Evolutionary conservation across 805 yeast species (phyloP), one percentile per base, ranked within the genome.

Genomic region (Myxozyma geophila): DNA sequence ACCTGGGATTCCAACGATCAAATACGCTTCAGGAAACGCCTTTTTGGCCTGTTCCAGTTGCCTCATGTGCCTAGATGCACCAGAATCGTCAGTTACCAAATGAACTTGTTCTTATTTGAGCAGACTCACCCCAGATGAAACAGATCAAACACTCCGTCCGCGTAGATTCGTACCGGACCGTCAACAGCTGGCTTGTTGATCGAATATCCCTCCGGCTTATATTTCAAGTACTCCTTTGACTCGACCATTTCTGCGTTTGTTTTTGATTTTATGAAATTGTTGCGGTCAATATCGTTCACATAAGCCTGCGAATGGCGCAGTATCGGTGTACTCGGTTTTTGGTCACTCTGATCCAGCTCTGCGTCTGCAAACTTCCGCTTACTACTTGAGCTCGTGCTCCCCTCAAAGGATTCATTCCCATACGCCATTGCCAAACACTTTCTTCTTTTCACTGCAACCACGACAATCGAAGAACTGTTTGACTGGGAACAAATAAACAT

Each of bases 21-120:
- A 81, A 61, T 85, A 82, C 39, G 89, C 96, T 71, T 90, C 90
- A 12, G 90, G 88, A 67, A 95, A 86, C 15, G 96, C 85, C 75
- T 93, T 92, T 72, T 95, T 93, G 71, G 98, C 93, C 78, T 95
- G 99, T 74, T 95, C 98, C 71, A 95, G 81, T 76, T 95, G 99
- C 73, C 92, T 86, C 99, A 95, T 95, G 75, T 95, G 99, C 28
- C 67, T 64, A 41, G 7, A 46, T 7, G 17, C 28, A 13, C 9
- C 33, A n/a, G 12, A 3, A 6, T 39, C 23, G 12, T 12, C 17
- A 13, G 13, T 21, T 10, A 28, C 35, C 15, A 21, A 23, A 8
- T 47, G 7, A 8, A 10, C 28, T 4, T 19, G 49, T 35, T 4
- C 6, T 33, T 54, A 33, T 21, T 15, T 4, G 48, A 49, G 41